These are phyloP conservation scores for Effrenium voratum DNA, from an alignment of 73 alveolate species.

Conservation along the genomic window DNA sequence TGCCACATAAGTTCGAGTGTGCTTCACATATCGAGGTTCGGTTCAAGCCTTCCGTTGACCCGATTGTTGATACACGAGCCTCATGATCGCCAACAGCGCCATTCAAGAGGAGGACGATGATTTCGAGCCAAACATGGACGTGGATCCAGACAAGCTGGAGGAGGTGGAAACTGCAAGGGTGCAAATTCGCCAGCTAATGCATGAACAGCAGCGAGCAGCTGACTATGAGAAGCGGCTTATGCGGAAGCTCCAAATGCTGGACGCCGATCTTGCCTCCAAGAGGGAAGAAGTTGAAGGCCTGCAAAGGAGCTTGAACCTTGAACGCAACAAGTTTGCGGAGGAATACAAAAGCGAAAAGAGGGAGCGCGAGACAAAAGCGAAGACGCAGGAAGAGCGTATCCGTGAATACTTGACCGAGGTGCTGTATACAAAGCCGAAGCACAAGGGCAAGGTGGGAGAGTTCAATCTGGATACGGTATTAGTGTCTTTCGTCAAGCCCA, in stretches of 20 bases:
- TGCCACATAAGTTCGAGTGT: no score
- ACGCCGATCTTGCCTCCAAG: constrained; percentile 84
- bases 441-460: constrained; percentile 65
- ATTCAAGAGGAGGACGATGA: no score
- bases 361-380: constrained; percentile 76
- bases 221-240: constrained; percentile 40
- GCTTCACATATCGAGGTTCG: no score
- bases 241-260: constrained; percentile 72
- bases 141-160: no score
- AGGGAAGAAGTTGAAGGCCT: constrained; percentile 88
- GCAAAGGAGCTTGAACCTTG: neutral
- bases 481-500: constrained; percentile 88
- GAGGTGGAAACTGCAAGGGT: constrained; percentile 76
- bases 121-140: neutral
- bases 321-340: neutral
- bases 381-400: constrained; percentile 80
- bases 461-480: constrained; percentile 69
- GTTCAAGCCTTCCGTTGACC: no score
- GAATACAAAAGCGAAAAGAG: constrained; percentile 81
- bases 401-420: constrained; percentile 79
- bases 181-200: constrained; percentile 67
- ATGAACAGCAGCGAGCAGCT: constrained; percentile 56
- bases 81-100: no score
- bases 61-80: no score
- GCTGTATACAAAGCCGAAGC: constrained; percentile 87